Evolutionary conservation across 2,329 filamentous ascomycete species (phyloP).

Genomic region (Dactylellina sp.): DNA sequence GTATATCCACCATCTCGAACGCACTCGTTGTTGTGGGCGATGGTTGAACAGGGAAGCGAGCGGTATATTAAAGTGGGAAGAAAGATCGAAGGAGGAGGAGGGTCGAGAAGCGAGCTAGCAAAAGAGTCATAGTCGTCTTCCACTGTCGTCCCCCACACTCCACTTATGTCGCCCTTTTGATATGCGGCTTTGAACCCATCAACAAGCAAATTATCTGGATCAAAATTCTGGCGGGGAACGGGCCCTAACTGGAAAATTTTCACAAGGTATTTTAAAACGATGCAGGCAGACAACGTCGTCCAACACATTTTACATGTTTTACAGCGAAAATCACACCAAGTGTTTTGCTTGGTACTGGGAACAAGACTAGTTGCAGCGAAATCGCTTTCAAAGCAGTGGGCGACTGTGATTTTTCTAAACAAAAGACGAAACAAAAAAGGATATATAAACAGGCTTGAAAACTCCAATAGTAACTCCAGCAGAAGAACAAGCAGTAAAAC

Average conservation of each 20-base stretch:
- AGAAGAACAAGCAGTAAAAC: no score
- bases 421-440: no score
- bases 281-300: no score
- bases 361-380: no score
- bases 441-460: no score
- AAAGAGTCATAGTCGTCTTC: slow-evolving; percentile 47
- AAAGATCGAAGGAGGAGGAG: not conserved
- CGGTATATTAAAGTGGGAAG: not conserved
- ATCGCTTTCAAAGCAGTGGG: no score
- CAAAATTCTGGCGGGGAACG: slow-evolving; percentile 47
- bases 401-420: no score
- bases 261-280: no score
- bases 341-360: no score
- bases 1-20: slow-evolving; percentile 38
- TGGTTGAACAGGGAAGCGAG: not conserved
- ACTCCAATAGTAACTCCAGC: no score
- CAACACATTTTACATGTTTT: no score
- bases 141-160: slow-evolving; percentile 33
- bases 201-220: slow-evolving; percentile 2
- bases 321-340: no score
- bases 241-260: slow-evolving; percentile 1
- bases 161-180: slow-evolving; percentile 19
- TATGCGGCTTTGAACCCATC: slow-evolving; percentile 17
- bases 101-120: slow-evolving; percentile 6
- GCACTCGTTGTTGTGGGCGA: slow-evolving; percentile 1